phyloP scores from a whole-genome alignment of 2,329 filamentous ascomycete genomes.

The Mycosphaerella sp. region DNA sequence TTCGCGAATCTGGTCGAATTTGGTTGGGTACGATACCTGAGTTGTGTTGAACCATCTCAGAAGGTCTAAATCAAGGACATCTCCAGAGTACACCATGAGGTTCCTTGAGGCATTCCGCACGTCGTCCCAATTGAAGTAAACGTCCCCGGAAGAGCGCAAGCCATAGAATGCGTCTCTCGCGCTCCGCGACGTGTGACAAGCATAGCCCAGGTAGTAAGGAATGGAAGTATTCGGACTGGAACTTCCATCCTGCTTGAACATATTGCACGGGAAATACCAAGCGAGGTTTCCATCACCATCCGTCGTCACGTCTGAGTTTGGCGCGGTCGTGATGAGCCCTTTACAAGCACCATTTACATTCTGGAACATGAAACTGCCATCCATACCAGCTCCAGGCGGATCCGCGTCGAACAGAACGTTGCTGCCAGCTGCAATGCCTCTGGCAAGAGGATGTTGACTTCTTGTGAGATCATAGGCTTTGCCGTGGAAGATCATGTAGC shows the following conservation, averaged over 20 bases:
- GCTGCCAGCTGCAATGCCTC: slow-evolving; percentile 64
- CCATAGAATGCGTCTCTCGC: slow-evolving; percentile 70
- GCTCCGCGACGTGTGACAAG: slow-evolving; percentile 70
- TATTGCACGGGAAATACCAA: slow-evolving; percentile 94
- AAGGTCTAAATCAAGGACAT: slow-evolving; percentile 83
- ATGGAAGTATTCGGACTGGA: slow-evolving; percentile 65
- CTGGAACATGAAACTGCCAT: slow-evolving; percentile 96
- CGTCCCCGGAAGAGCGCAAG: slow-evolving; percentile 66
- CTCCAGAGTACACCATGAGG: slow-evolving; percentile 87
- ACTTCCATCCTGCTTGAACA: slow-evolving; percentile 92
- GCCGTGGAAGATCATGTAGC: slow-evolving; percentile 96
- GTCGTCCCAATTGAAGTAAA: slow-evolving; percentile 95
- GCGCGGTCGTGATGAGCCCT: slow-evolving; percentile 67
- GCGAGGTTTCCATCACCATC: slow-evolving; percentile 67
- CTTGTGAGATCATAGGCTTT: slow-evolving; percentile 74
- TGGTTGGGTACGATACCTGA: slow-evolving; percentile 66
- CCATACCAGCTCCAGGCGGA: slow-evolving; percentile 74
- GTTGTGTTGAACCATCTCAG: slow-evolving; percentile 82
- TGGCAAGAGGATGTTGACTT: slow-evolving; percentile 72
- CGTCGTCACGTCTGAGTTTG: slow-evolving; percentile 70
- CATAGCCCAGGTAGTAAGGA: slow-evolving; percentile 74
- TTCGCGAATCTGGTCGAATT: slow-evolving; percentile 73
- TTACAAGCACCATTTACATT: slow-evolving; percentile 98
- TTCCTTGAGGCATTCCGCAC: slow-evolving; percentile 84
- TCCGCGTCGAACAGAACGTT: slow-evolving; percentile 87